These are phyloP conservation scores for Nepenthes alata DNA, from an alignment of 179 eudicot genomes.

Conservation along the genomic window DNA sequence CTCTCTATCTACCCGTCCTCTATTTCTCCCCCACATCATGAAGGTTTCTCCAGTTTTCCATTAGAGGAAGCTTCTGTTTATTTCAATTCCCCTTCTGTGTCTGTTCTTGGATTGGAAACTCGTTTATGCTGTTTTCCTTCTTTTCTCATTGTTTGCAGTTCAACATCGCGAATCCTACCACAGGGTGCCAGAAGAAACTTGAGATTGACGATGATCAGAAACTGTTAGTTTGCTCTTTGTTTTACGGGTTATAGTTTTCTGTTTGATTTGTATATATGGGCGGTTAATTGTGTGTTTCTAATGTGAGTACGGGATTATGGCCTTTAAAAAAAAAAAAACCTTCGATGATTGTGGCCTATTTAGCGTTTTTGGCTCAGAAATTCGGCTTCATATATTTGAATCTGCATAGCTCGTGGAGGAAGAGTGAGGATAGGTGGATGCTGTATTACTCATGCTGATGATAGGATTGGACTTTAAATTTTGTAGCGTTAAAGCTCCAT, in stretches of 20 bases:
- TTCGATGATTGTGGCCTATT: too few relatives aligned
- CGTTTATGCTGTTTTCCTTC: neutral
- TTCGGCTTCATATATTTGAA: neutral
- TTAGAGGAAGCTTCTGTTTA: too few relatives aligned
- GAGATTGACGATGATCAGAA: conserved; percentile 82
- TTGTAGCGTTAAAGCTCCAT: neutral
- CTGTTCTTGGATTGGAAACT: too few relatives aligned
- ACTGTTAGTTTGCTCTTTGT: conserved; percentile 31
- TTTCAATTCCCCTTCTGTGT: too few relatives aligned
- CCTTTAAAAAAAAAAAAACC: too few relatives aligned
- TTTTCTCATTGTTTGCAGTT: conserved; percentile 27
- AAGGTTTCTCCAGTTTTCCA: too few relatives aligned
- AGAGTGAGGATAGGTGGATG: too few relatives aligned
- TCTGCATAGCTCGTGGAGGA: too few relatives aligned
- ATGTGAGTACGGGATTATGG: too few relatives aligned
- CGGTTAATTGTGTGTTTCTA: too few relatives aligned
- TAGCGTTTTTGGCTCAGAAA: neutral
- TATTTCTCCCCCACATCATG: too few relatives aligned
- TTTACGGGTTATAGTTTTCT: neutral
- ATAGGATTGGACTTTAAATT: neutral
- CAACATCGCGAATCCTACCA: conserved; percentile 76
- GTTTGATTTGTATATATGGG: neutral
- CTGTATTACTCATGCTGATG: neutral
- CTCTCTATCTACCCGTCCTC: too few relatives aligned
- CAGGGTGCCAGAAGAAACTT: conserved; percentile 89